Evolutionary conservation across 2,329 filamentous ascomycete genomes (phyloP).

Genomic region (Colletotrichum truncatum): DNA sequence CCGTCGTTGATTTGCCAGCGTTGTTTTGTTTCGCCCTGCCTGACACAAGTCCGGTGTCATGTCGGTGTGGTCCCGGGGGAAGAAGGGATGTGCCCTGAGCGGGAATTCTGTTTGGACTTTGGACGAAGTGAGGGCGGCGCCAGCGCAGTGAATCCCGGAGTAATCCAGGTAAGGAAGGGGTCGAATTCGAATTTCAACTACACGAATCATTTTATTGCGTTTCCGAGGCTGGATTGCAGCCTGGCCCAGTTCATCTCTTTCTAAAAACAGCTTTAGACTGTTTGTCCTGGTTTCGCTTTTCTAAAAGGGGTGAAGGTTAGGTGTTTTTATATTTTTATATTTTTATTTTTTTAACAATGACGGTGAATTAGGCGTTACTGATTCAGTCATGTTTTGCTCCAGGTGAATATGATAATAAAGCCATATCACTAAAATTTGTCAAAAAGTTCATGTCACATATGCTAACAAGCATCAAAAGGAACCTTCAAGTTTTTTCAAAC

Average conservation of each 20-base stretch:
- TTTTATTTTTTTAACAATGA: neutral
- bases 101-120: neutral
- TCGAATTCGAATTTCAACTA: neutral
- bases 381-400: too few species aligned
- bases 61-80: neutral
- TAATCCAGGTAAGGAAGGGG: too few species aligned
- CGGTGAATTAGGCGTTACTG: too few species aligned
- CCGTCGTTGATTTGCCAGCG: neutral
- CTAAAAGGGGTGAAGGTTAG: neutral
- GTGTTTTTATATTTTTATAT: neutral
- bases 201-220: neutral
- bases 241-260: neutral
- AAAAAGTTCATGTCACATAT: too few species aligned
- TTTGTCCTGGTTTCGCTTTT: neutral
- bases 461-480: neutral
- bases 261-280: neutral
- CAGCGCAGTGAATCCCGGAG: neutral
- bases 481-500: neutral
- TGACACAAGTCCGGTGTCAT: conserved; percentile 23
- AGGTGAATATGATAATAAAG: too few species aligned
- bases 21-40: conserved; percentile 7
- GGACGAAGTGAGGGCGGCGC: conserved; percentile 1
- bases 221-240: neutral
- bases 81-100: conserved; percentile 8
- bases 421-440: too few species aligned